These are phyloP conservation scores for Corymbia maculata DNA, from an alignment of 345 rosid genomes.

Conservation along the genomic window DNA sequence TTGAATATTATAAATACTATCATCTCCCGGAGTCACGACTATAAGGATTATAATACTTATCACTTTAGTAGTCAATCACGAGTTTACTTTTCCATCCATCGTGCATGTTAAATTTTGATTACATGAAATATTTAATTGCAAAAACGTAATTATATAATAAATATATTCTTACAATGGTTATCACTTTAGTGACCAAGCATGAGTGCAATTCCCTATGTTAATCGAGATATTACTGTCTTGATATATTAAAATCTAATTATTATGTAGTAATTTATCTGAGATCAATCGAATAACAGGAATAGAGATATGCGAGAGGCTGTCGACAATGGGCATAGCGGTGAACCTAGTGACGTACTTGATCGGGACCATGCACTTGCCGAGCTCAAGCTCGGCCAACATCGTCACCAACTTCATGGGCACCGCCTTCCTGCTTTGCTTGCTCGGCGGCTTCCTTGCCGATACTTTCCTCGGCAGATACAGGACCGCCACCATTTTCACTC, in stretches of 20 bases:
- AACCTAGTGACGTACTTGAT: conserved; percentile 65
- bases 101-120: not conserved
- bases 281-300: conserved; percentile 11
- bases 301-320: conserved; percentile 60
- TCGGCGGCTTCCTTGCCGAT: conserved; percentile 70
- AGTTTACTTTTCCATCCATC: not conserved
- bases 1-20: not conserved
- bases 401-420: conserved; percentile 71
- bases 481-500: not conserved
- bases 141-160: not conserved
- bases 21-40: not conserved
- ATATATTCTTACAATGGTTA: not conserved
- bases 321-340: conserved; percentile 69
- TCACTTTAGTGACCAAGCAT: not conserved
- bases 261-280: conserved; percentile 9
- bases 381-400: conserved; percentile 53
- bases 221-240: not conserved
- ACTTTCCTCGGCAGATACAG: conserved; percentile 53
- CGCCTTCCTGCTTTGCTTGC: conserved; percentile 53
- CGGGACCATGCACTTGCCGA: conserved; percentile 56
- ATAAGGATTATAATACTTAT: not conserved
- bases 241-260: not conserved
- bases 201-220: not conserved
- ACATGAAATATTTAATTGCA: not conserved
- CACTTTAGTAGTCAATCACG: not conserved